Evolutionary conservation across 768 basidiomycete genomes (phyloP), one percentile per base, ranked within the genome.

Genomic region (Mycena kentingensis): DNA sequence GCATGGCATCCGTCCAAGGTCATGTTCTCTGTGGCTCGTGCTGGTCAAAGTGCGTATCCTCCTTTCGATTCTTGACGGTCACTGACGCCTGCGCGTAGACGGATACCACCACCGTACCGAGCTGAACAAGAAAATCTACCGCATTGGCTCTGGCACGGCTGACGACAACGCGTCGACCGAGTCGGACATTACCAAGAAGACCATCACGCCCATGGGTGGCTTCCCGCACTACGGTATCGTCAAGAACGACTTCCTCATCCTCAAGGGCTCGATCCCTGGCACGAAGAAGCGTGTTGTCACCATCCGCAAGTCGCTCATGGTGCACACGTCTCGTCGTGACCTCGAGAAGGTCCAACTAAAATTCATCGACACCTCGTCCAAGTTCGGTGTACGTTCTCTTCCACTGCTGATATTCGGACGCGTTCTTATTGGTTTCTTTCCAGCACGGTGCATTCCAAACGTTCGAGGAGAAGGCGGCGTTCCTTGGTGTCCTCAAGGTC

Each of bases 11-110:
- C 93, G 70, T 89, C 88, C 66, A 97, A 96, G 78, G 97, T 99
- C 84, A 98, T 98, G 96, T 98, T 93, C 86, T 95, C 94, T n/a
- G 97, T 99, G 65, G 97, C 95, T 56, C 95, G 97, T 81, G 95
- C 97, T 63, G 97, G 97, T 91, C 96, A 98, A 89, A 91, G 90
- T 93, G 72, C 64, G 92, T 80, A 53, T 67, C 34, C 43, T 52
- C 46, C 5, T 18, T 22, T 19, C 19, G 37, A 2, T 38, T 28
- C 42, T 24, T 22, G 18, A 15, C 16, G 41, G 22, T 24, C 51
- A 31, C 31, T 63, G 46, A 51, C 27, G 12, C 16, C 37, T 27
- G 19, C 58, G 7, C 53, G n/a, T 56, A 92, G 90, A 94, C 69
- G 93, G 93, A 60, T 94, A 93, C 77, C 93, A 93, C 65, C 94